These are phyloP conservation scores for Fusarium nematophilum DNA, from an alignment of 2,329 filamentous ascomycete species.

Conservation along the genomic window DNA sequence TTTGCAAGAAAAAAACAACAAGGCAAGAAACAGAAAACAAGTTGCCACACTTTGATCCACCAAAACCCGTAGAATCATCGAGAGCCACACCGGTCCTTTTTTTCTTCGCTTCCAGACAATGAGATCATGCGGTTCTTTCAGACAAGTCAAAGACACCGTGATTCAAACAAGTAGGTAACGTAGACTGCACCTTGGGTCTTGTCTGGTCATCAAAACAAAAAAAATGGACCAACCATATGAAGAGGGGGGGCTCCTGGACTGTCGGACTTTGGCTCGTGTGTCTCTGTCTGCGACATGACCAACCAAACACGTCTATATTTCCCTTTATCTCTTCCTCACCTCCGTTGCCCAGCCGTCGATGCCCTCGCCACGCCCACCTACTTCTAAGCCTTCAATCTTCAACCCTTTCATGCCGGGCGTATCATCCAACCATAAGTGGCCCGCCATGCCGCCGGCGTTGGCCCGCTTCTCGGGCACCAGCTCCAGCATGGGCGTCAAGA, in stretches of 20 bases:
- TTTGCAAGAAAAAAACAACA: too few species aligned
- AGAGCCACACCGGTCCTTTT: constrained; percentile 8
- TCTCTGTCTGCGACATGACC: constrained; percentile 37
- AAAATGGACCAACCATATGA: constrained; percentile 19
- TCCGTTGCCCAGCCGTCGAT: constrained; percentile 95
- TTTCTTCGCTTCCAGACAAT: constrained; percentile 24
- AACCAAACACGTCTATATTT: constrained; percentile 30
- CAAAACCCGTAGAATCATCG: constrained; percentile 7
- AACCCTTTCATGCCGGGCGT: constrained; percentile 89
- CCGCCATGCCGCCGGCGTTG: constrained; percentile 95
- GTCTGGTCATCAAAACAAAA: constrained; percentile 29
- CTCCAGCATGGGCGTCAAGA: constrained; percentile 91
- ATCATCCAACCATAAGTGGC: constrained; percentile 83
- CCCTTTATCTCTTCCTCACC: constrained; percentile 79
- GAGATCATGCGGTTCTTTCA: constrained; percentile 22
- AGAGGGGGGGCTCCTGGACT: constrained; percentile 13
- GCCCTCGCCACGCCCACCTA: constrained; percentile 87
- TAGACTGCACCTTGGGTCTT: constrained; percentile 20
- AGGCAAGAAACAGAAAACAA: constrained; percentile 3
- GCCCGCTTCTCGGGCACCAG: constrained; percentile 88
- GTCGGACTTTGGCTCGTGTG: constrained; percentile 31
- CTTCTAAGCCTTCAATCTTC: constrained; percentile 76
- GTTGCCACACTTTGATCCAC: background rate
- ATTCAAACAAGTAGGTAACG: constrained; percentile 24
- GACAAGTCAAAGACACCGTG: constrained; percentile 16